A percentile compares a stretch with the other conserved stretches of the same genome.
Conservation (phyloP, 1,284 basidiomycete genomes). For the Amylostereum areolatum region DNA sequence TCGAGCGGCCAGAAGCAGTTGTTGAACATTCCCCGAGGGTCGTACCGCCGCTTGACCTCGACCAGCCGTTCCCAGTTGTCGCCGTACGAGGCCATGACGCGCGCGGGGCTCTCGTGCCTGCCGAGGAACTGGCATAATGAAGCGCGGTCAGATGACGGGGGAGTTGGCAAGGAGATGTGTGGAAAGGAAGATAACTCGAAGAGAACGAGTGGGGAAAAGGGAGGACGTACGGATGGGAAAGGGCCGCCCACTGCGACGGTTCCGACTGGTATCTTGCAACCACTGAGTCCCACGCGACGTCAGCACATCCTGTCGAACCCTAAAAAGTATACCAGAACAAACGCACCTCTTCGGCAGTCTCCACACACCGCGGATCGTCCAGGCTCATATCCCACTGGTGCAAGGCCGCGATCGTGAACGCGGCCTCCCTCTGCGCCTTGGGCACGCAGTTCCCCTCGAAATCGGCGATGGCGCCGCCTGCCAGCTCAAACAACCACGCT, state of each 20-base stretch:
- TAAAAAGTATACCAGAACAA: conserved; percentile 15
- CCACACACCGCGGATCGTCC: conserved; percentile 73
- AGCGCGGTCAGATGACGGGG: background rate
- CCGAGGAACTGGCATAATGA: conserved; percentile 61
- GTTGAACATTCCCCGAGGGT: conserved; percentile 67
- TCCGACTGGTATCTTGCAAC: conserved; percentile 66
- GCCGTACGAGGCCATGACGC: conserved; percentile 64
- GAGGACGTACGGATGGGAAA: conserved; percentile 66
- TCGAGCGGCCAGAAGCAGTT: conserved; percentile 76
- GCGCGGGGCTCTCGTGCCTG: conserved; percentile 55
- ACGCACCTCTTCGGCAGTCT: conserved; percentile 71
- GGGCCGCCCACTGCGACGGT: conserved; percentile 72
- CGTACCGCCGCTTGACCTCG: conserved; percentile 67
- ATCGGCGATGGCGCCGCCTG: conserved; percentile 76
- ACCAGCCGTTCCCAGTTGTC: conserved; percentile 66
- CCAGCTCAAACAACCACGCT: conserved; percentile 90
- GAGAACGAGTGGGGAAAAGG: background rate
- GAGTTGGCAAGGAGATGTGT: no score
- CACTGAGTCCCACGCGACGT: conserved; percentile 40
- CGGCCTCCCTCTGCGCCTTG: conserved; percentile 67
- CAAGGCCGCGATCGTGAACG: conserved; percentile 82
- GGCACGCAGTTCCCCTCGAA: conserved; percentile 72
- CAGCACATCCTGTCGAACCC: conserved; percentile 1
- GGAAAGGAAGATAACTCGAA: no score
- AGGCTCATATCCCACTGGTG: conserved; percentile 88